A percentile compares a stretch with the other conserved stretches of the same genome.
phyloP scores from a whole-genome alignment of 768 basidiomycete species.

The Hortiboletus flavorubellus region DNA sequence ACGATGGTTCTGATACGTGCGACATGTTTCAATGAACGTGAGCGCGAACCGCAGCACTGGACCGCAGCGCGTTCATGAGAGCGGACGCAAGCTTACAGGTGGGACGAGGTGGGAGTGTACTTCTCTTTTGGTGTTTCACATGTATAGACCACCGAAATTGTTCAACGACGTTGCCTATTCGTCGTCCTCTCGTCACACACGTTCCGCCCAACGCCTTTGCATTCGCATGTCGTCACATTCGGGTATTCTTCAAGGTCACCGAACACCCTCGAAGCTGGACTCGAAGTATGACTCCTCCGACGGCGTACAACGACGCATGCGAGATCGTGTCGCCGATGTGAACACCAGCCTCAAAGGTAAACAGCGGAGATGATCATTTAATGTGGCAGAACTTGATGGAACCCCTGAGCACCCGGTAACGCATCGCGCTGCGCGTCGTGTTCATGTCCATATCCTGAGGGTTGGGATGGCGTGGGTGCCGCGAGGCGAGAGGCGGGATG shows the following conservation, averaged over 20 bases:
- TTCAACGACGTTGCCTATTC: not conserved
- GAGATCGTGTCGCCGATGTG: conserved; percentile 4
- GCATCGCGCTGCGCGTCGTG: not conserved
- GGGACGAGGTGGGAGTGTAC: not conserved
- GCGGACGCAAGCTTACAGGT: not conserved
- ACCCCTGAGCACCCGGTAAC: not conserved
- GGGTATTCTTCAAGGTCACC: not conserved
- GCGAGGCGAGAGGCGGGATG: conserved; percentile 9
- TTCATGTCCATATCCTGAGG: not conserved
- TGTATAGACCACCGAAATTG: not conserved
- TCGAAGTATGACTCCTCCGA: not conserved
- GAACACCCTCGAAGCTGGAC: not conserved
- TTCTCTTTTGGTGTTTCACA: not conserved
- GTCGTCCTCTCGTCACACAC: not conserved
- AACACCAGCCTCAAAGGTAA: conserved; percentile 4
- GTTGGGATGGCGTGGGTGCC: conserved; percentile 4
- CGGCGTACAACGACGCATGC: not conserved
- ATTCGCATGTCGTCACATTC: not conserved
- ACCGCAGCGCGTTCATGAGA: not conserved
- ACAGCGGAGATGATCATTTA: conserved; percentile 17
- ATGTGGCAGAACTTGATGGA: conserved; percentile 10
- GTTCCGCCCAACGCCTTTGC: not conserved
- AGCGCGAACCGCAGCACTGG: not conserved
- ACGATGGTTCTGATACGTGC: not conserved
- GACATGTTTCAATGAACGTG: not conserved